Evolutionary conservation across 1,284 basidiomycete genomes (phyloP).

Genomic region (Meira nashicola): DNA sequence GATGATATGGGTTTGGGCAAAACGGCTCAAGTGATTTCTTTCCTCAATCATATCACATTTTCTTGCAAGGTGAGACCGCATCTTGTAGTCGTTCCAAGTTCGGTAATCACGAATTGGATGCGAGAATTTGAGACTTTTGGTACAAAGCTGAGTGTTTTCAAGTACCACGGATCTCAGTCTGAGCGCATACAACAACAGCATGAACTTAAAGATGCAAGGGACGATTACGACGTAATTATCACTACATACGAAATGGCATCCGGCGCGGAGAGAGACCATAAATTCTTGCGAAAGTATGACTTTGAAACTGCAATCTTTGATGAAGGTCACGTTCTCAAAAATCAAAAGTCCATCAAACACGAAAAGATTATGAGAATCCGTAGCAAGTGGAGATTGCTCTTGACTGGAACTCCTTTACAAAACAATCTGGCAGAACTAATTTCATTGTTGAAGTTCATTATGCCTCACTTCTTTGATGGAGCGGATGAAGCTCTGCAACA

Average conservation of each 20-base stretch:
- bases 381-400: slow-evolving; percentile 80
- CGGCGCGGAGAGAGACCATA: slow-evolving; percentile 69
- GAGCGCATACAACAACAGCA: slow-evolving; percentile 75
- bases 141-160: slow-evolving; percentile 74
- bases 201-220: slow-evolving; percentile 58
- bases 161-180: slow-evolving; percentile 88
- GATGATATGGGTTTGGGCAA: slow-evolving; percentile 80
- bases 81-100: slow-evolving; percentile 82
- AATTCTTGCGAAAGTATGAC: slow-evolving; percentile 68
- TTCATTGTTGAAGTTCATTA: slow-evolving; percentile 95
- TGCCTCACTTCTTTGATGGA: slow-evolving; percentile 80
- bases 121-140: slow-evolving; percentile 90
- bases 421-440: slow-evolving; percentile 77
- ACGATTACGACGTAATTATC: slow-evolving; percentile 86
- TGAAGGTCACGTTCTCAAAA: slow-evolving; percentile 94
- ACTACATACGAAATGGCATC: slow-evolving; percentile 95
- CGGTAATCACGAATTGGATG: slow-evolving; percentile 96
- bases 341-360: slow-evolving; percentile 91
- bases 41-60: slow-evolving; percentile 60
- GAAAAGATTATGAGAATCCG: slow-evolving; percentile 78
- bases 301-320: slow-evolving; percentile 66
- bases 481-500: slow-evolving; percentile 73
- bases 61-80: slow-evolving; percentile 75
- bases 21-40: slow-evolving; percentile 96
- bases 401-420: slow-evolving; percentile 91